Base-by-base conservation (phyloP, 1,139 yeast genomes). In the Wickerhamiella pararugosa region DNA sequence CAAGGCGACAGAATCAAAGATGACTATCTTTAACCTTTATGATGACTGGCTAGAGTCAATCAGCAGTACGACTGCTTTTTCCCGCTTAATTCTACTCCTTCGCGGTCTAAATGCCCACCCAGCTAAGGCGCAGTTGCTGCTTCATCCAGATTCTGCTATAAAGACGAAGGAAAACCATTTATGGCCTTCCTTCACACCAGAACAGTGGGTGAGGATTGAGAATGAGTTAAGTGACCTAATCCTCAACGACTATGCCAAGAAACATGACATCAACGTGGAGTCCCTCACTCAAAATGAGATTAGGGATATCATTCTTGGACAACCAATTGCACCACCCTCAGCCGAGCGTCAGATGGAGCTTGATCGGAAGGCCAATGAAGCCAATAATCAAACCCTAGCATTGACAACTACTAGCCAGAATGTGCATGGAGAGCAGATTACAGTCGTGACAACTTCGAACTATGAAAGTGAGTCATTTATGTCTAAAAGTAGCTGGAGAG, bases 341-440 rank as follows among this genome's bases (percentile, higher is more conserved):
- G 73, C 73, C 8, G 67, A 72, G 25, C 65, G 64, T 41, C 59
- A 56, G 36, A 46, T 43, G 10, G 37, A 41, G 35, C 32, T 33
- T n/a, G 53, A 52, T 32, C 47, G 47, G 15, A 30, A 31, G 5
- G 36, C 7, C 8, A 29, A 32, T 7, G 21, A 32, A 4, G 33
- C 35, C 8, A 7, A 7, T 15, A 32, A 25, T 8, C 32, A 31
- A 7, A 7, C 36, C 2, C 29, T 39, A 3, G 94, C 95, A 0
- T 69, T 81, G 53, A 87, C 84, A 53, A 76, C 94, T 1, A 78
- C 78, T 44, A 82, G 94, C 0, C 77, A 79, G 27, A 92, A 86
- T 56, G 94, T 84, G 2, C 96, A 87, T 54, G 99, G 99, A 32
- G 98, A 90, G 56, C 93, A 87, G 53, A 87, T 92, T 54, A 79